Evolutionary conservation across 345 rosid genomes (phyloP).

Genomic region (Excoecaria agallocha): DNA sequence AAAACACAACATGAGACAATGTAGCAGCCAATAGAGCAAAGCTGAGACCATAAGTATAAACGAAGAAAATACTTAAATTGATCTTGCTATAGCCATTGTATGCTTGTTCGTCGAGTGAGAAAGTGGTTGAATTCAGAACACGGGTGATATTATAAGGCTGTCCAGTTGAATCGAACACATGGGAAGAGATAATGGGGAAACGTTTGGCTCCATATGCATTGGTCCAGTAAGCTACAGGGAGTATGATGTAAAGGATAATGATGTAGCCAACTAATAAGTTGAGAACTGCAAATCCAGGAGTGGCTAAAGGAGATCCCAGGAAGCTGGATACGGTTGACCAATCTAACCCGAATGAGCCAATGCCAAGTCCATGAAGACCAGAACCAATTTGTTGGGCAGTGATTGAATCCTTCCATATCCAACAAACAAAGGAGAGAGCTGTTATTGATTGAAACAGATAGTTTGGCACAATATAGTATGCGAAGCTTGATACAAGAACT

Average conservation of each 20-base stretch:
- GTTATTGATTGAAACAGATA: slow-evolving; percentile 42
- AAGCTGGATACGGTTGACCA: slow-evolving; percentile 42
- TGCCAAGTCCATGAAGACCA: slow-evolving; percentile 41
- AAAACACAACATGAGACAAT: slow-evolving; percentile 39
- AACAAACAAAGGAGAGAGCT: slow-evolving; percentile 43
- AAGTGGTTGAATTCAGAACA: slow-evolving; percentile 30
- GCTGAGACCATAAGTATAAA: slow-evolving; percentile 38
- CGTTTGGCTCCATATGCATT: slow-evolving; percentile 42
- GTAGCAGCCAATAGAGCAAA: slow-evolving; percentile 39
- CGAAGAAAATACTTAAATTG: slow-evolving; percentile 38
- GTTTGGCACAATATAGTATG: slow-evolving; percentile 48
- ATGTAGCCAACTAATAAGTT: slow-evolving; percentile 10
- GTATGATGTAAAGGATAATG: slow-evolving; percentile 21
- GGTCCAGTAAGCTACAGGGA: slow-evolving; percentile 24
- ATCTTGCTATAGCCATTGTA: slow-evolving; percentile 43
- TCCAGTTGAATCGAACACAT: slow-evolving; percentile 37
- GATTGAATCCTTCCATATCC: slow-evolving; percentile 46
- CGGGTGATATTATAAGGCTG: slow-evolving; percentile 28
- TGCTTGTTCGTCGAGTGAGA: slow-evolving; percentile 30
- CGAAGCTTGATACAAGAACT: slow-evolving; percentile 44
- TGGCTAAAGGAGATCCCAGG: slow-evolving; percentile 39
- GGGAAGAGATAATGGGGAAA: slow-evolving; percentile 44
- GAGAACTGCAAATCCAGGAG: slow-evolving; percentile 23
- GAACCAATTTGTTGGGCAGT: slow-evolving; percentile 47
- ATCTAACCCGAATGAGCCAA: slow-evolving; percentile 41